A percentile compares a stretch with the other conserved stretches of the same genome.
phyloP scores from a whole-genome alignment of 1,284 basidiomycete genomes.

The Leccinum pallidistipes region DNA sequence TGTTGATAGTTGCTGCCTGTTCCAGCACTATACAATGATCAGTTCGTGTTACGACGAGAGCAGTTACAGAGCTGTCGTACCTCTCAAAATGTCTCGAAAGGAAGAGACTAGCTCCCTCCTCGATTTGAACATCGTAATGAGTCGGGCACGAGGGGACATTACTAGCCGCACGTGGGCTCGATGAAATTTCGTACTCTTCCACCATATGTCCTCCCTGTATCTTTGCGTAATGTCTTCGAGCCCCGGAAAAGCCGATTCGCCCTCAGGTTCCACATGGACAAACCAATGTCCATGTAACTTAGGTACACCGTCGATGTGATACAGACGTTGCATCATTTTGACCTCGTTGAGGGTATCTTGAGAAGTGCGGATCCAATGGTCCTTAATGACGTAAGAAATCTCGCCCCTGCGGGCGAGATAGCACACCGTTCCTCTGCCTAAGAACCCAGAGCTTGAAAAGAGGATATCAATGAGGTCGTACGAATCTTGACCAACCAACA shows the following conservation, averaged over 20 bases:
- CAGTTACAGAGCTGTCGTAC: neutral
- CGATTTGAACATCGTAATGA: neutral
- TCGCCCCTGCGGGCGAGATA: neutral
- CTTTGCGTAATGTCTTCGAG: neutral
- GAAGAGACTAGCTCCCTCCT: neutral
- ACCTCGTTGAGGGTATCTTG: neutral
- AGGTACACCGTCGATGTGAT: neutral
- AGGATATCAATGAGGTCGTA: neutral
- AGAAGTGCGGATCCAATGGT: neutral
- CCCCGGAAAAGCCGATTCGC: neutral
- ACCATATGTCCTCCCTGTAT: neutral
- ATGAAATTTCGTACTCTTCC: neutral
- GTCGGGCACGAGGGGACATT: neutral
- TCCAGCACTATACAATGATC: neutral
- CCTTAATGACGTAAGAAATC: neutral
- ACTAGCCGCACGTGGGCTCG: neutral
- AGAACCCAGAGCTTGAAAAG: neutral
- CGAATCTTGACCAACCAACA: neutral
- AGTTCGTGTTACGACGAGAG: neutral
- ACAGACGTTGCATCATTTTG: neutral
- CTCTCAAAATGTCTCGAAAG: neutral
- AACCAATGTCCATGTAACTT: neutral
- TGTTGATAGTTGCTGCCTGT: neutral
- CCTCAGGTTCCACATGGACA: neutral
- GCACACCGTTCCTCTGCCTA: neutral